These are phyloP conservation scores for Saturnispora dispora DNA, from an alignment of 805 yeast genomes.

Conservation along the genomic window DNA sequence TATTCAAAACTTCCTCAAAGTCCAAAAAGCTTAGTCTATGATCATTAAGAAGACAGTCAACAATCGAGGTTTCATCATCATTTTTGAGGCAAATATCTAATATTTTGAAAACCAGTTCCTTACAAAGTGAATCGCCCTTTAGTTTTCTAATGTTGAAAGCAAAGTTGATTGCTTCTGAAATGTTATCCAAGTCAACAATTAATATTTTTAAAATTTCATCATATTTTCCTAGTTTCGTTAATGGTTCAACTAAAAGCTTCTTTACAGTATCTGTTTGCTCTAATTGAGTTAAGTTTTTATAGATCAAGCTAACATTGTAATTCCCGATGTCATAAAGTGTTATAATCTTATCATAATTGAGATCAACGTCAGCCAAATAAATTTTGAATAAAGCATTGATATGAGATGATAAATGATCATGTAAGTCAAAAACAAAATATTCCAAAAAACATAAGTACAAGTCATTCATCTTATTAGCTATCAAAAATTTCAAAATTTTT, in stretches of 20 bases:
- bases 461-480: constrained; percentile 13
- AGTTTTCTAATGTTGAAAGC: constrained; percentile 40
- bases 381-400: constrained; percentile 37
- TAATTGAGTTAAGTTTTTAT: constrained; percentile 14
- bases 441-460: constrained; percentile 43
- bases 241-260: constrained; percentile 46
- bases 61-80: constrained; percentile 14
- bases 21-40: constrained; percentile 20
- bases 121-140: constrained; percentile 11
- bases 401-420: constrained; percentile 29
- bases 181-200: constrained; percentile 47
- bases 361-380: constrained; percentile 30
- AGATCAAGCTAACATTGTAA: constrained; percentile 33
- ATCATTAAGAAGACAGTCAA: constrained; percentile 25
- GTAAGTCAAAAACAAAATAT: constrained; percentile 35
- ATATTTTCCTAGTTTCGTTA: constrained; percentile 52
- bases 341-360: constrained; percentile 26
- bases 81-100: constrained; percentile 31
- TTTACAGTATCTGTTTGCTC: constrained; percentile 19
- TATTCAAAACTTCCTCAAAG: constrained; percentile 32
- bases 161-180: constrained; percentile 49
- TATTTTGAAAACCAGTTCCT: constrained; percentile 37
- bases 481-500: constrained; percentile 45
- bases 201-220: constrained; percentile 53
- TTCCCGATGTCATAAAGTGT: constrained; percentile 26